phyloP scores from a whole-genome alignment of 306 rosid genomes.

The Cucumis hystrix region DNA sequence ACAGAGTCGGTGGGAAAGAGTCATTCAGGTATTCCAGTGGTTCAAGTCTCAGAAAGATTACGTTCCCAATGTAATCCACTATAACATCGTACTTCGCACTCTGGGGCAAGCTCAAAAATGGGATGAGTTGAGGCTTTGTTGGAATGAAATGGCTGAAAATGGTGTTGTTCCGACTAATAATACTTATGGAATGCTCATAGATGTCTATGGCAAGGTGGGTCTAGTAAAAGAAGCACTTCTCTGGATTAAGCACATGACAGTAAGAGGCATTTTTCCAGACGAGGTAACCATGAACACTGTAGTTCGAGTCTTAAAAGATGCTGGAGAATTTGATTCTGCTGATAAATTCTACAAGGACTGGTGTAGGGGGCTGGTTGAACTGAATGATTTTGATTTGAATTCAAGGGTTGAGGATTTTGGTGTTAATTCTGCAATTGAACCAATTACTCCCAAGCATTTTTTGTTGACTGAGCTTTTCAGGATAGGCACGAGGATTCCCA shows the following conservation, averaged over 20 bases:
- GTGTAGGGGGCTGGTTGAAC: constrained; percentile 52
- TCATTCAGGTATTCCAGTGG: constrained; percentile 52
- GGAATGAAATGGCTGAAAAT: constrained; percentile 69
- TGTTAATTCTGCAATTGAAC: constrained; percentile 12
- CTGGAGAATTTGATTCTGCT: constrained; percentile 52
- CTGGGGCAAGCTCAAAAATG: constrained; percentile 73
- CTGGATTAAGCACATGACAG: constrained; percentile 80
- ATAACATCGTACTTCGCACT: constrained; percentile 64
- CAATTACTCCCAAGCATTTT: constrained; percentile 65
- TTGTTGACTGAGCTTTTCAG: constrained; percentile 84
- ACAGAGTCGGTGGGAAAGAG: constrained; percentile 52
- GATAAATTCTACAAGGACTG: constrained; percentile 67
- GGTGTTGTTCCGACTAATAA: constrained; percentile 48
- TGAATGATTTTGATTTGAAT: constrained; percentile 59
- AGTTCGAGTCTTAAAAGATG: constrained; percentile 71
- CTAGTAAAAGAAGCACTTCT: constrained; percentile 66
- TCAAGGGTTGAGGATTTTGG: constrained; percentile 23
- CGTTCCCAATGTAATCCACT: constrained; percentile 71
- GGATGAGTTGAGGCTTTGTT: constrained; percentile 65
- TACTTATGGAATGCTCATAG: constrained; percentile 73
- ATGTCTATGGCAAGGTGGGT: constrained; percentile 78
- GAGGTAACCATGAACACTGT: constrained; percentile 88
- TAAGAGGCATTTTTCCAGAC: constrained; percentile 59
- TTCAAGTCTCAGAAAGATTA: constrained; percentile 44
- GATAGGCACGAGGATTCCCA: constrained; percentile 48